Base-by-base conservation (phyloP, 345 rosid species). In the Melastoma malabathricum region DNA sequence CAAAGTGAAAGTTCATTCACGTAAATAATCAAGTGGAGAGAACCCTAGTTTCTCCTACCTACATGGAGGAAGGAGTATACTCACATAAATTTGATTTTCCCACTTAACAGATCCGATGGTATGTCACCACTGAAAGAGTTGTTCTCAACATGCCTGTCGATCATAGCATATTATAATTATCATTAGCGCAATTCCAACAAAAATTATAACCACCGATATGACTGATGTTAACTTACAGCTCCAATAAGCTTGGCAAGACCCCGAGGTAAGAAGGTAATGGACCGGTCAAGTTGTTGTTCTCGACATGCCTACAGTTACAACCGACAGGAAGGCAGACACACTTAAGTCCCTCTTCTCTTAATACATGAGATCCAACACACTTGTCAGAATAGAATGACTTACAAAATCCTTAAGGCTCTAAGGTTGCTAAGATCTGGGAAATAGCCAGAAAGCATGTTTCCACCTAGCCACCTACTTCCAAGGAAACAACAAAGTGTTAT, bases 401-500 rank as follows among this genome's bases (percentile, higher is more conserved):
- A 88, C 99, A 85, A 64, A 63, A 77, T 78, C 71, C 60, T 72
- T 67, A 93, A 65, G 65, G 76, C 74, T 62, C 73, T 65, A 47
- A 93, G 95, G 62, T 68, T 69, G 64, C 88, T 93, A 73, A 88
- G 62, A 60, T 80, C 90, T 17, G 99, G 97, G 44, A 93, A 73
- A 20, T 64, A 44, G 29, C 97, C 97, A 17, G 77, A 60, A 54
- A 93, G 64, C 58, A 52, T 67, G 75, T 84, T 83, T 52, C 80
- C 82, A 52, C 83, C 84, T 67, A 92, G 60, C 98, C 98, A 79
- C 84, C 98, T 92, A 66, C 46, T 55, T 31, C 14, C 18, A 27
- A 17, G 6, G 29, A 46, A 13, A 29, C 59, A 62, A 59, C 18
- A 25, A 25, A 51, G 22, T 22, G 41, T 57, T 44, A 29, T 13